Evolutionary conservation across 768 basidiomycete genomes (phyloP).

Genomic region (Suillus tomentosus): DNA sequence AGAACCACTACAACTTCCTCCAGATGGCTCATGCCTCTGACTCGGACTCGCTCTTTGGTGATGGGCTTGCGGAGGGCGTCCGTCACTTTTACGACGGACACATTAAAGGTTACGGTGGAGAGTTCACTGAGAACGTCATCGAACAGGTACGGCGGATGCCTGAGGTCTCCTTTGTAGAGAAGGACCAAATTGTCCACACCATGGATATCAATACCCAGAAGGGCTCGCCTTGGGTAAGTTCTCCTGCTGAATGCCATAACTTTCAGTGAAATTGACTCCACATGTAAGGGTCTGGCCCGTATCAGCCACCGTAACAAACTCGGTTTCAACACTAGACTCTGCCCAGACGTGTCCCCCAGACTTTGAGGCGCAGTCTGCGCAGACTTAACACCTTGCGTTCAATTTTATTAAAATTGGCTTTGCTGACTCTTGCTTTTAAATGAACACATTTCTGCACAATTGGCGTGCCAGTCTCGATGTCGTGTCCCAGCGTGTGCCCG

Average conservation of each 20-base stretch:
- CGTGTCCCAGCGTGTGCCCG: no score
- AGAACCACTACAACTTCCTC: slow-evolving; percentile 82
- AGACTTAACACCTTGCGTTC: no score
- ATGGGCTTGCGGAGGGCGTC: slow-evolving; percentile 51
- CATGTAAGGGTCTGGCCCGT: slow-evolving; percentile 84
- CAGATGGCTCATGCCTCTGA: slow-evolving; percentile 57
- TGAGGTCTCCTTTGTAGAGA: slow-evolving; percentile 91
- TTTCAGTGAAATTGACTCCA: slow-evolving; percentile 17
- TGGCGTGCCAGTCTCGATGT: no score
- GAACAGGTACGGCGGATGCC: slow-evolving; percentile 79
- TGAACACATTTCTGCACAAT: no score
- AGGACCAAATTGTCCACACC: slow-evolving; percentile 89
- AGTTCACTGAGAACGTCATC: slow-evolving; percentile 69
- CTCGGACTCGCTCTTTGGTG: slow-evolving; percentile 54
- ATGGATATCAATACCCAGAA: slow-evolving; percentile 51
- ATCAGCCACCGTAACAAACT: slow-evolving; percentile 85
- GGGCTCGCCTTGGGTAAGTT: slow-evolving; percentile 83
- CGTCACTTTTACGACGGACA: slow-evolving; percentile 77
- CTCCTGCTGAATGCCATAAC: background rate
- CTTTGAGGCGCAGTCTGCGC: no score
- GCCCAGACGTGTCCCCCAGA: no score
- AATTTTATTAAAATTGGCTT: no score
- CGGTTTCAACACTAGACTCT: slow-evolving; percentile 71
- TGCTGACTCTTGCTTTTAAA: no score
- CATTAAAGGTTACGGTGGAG: slow-evolving; percentile 79